These are phyloP conservation scores for Xylogone sp. DNA, from an alignment of 2,329 filamentous ascomycete genomes.

Conservation along the genomic window DNA sequence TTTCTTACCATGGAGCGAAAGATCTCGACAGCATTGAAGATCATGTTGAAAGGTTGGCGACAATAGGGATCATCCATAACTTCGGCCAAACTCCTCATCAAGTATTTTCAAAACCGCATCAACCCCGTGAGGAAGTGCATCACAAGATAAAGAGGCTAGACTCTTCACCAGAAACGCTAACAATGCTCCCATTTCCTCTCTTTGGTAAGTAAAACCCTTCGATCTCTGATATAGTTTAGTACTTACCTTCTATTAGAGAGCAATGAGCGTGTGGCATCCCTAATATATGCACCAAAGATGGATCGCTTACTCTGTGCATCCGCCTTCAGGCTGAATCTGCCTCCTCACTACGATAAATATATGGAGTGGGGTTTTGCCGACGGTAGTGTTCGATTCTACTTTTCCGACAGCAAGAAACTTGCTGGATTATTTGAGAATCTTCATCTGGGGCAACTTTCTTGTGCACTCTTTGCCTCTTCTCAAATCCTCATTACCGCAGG, in stretches of 20 bases:
- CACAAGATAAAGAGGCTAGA: constrained; percentile 70
- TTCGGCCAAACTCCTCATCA: constrained; percentile 98
- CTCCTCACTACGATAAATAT: constrained; percentile 83
- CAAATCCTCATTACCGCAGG: constrained; percentile 89
- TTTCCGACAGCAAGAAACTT: constrained; percentile 75
- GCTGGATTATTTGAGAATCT: constrained; percentile 91
- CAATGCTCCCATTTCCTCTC: constrained; percentile 73
- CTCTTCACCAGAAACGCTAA: constrained; percentile 70
- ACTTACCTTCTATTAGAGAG: constrained; percentile 32
- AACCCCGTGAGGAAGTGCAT: constrained; percentile 65
- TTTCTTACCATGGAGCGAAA: constrained; percentile 91
- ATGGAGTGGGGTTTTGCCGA: constrained; percentile 96
- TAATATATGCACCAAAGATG: constrained; percentile 74
- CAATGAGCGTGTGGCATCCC: constrained; percentile 73
- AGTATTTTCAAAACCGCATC: constrained; percentile 80
- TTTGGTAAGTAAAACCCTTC: constrained; percentile 46
- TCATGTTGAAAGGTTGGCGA: constrained; percentile 78
- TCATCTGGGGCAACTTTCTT: constrained; percentile 85
- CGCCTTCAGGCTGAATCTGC: constrained; percentile 81
- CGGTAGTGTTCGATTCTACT: constrained; percentile 87
- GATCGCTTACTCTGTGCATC: constrained; percentile 82
- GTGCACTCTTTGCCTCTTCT: constrained; percentile 80
- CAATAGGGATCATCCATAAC: constrained; percentile 96
- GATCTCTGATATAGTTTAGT: not conserved
- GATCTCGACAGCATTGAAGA: constrained; percentile 90